Percentiles rank a stretch among this genome's conserved stretches.
Evolutionary conservation across 164 flowering plant genomes (phyloP).

Genomic region (Cinnamomum chago): DNA sequence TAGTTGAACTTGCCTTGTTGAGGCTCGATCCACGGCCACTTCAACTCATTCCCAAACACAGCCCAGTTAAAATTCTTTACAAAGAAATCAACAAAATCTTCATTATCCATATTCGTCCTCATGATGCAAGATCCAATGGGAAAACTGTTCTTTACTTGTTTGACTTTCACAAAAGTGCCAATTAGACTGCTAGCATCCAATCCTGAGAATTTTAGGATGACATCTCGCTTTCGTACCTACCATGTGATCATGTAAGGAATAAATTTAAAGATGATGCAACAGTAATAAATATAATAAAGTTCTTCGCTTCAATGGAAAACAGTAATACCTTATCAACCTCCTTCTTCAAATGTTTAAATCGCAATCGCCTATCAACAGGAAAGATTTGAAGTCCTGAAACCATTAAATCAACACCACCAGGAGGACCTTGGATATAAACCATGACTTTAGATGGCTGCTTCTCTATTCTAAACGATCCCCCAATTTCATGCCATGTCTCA

Average conservation of each 20-base stretch:
- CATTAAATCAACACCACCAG: constrained; percentile 86
- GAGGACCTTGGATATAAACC: constrained; percentile 93
- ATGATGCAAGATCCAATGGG: constrained; percentile 77
- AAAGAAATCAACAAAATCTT: constrained; percentile 79
- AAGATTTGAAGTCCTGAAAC: constrained; percentile 88
- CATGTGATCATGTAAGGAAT: background rate
- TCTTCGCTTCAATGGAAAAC: background rate
- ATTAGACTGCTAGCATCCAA: constrained; percentile 21
- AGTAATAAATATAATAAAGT: background rate
- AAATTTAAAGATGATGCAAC: background rate
- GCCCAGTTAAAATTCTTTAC: constrained; percentile 83
- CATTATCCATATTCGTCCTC: constrained; percentile 82
- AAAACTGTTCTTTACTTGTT: constrained; percentile 72
- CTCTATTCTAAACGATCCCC: constrained; percentile 91
- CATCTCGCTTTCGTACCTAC: constrained; percentile 92
- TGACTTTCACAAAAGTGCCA: constrained; percentile 54
- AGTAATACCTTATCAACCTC: constrained; percentile 65
- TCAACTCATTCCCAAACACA: constrained; percentile 89
- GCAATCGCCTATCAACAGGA: constrained; percentile 62
- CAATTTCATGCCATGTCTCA: constrained; percentile 88
- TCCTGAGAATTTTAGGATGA: constrained; percentile 61
- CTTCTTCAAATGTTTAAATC: constrained; percentile 59
- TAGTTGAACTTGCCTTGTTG: constrained; percentile 82
- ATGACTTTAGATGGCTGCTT: constrained; percentile 74
- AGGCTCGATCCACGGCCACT: constrained; percentile 90